phyloP scores from a whole-genome alignment of 1,284 basidiomycete species.

The Cryptococcus sp. region DNA sequence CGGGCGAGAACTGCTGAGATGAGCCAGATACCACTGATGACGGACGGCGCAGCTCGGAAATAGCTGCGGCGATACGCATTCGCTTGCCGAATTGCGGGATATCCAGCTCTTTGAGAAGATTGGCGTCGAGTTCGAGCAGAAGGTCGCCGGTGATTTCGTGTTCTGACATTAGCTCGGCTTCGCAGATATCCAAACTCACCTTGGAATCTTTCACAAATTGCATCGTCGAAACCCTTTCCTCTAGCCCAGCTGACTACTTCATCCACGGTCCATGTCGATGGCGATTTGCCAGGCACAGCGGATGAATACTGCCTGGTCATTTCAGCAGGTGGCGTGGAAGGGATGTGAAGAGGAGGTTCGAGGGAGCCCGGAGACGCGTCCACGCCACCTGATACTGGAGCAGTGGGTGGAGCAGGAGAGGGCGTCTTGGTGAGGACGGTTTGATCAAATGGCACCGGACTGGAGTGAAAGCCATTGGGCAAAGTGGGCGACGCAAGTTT shows the following conservation, averaged over 20 bases:
- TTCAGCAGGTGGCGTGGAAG: constrained; percentile 28
- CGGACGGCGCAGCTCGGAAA: constrained; percentile 78
- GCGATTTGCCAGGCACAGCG: constrained; percentile 15
- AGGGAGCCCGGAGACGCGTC: constrained; percentile 9
- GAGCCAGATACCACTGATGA: constrained; percentile 56
- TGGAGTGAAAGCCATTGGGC: constrained; percentile 22
- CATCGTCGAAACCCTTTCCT: constrained; percentile 79
- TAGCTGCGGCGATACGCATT: constrained; percentile 90
- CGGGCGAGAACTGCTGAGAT: constrained; percentile 32
- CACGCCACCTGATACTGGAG: constrained; percentile 4
- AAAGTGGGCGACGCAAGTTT: constrained; percentile 1
- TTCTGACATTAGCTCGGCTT: constrained; percentile 58
- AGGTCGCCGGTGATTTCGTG: constrained; percentile 99
- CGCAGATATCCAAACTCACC: constrained; percentile 58
- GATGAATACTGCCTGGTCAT: constrained; percentile 9
- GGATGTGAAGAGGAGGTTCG: constrained; percentile 26
- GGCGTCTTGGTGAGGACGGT: constrained; percentile 5
- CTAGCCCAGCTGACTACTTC: constrained; percentile 90
- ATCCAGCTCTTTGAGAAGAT: constrained; percentile 93
- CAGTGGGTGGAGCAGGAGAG: constrained; percentile 2
- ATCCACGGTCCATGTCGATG: constrained; percentile 69
- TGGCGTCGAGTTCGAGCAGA: constrained; percentile 87
- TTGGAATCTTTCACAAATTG: constrained; percentile 79
- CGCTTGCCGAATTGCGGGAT: constrained; percentile 93
- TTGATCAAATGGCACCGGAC: constrained; percentile 2